phyloP scores from a whole-genome alignment of 345 rosid species.

The Lumnitzera littorea region DNA sequence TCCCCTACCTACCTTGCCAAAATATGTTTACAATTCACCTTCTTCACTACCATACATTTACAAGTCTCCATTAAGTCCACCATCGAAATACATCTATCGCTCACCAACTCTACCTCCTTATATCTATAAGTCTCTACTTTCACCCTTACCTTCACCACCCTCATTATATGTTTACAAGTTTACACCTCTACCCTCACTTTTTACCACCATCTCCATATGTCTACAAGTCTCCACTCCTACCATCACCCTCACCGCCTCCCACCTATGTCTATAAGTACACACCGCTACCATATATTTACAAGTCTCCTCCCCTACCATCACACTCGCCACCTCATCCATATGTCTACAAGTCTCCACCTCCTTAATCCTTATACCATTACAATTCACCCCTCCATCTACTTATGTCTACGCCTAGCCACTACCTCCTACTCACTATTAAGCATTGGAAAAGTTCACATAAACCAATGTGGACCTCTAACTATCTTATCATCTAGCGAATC shows the following conservation, averaged over 20 bases:
- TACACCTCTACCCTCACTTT: too few relatives aligned
- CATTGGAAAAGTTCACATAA: slow-evolving; percentile 1
- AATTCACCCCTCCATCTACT: not conserved
- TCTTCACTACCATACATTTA: too few relatives aligned
- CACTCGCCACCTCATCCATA: slow-evolving; percentile 15
- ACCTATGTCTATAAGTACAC: slow-evolving; percentile 20
- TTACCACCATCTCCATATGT: not conserved
- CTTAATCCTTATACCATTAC: too few relatives aligned
- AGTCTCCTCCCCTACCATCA: slow-evolving; percentile 22
- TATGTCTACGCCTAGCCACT: slow-evolving; percentile 25
- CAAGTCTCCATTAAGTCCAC: too few relatives aligned
- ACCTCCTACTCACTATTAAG: slow-evolving; percentile 24
- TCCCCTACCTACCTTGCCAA: slow-evolving; percentile 12
- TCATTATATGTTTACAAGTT: too few relatives aligned
- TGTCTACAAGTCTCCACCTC: slow-evolving; percentile 14
- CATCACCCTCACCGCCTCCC: not conserved
- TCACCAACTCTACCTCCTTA: not conserved
- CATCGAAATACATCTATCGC: too few relatives aligned
- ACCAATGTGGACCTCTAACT: not conserved
- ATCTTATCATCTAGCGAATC: too few relatives aligned
- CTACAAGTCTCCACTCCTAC: slow-evolving; percentile 20
- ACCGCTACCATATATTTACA: slow-evolving; percentile 11
- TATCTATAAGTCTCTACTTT: slow-evolving; percentile 8
- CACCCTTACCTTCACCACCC: too few relatives aligned
- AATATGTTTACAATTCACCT: not conserved